Evolutionary conservation across 257 asterid species (phyloP).

Genomic region (Linaria vulgaris): DNA sequence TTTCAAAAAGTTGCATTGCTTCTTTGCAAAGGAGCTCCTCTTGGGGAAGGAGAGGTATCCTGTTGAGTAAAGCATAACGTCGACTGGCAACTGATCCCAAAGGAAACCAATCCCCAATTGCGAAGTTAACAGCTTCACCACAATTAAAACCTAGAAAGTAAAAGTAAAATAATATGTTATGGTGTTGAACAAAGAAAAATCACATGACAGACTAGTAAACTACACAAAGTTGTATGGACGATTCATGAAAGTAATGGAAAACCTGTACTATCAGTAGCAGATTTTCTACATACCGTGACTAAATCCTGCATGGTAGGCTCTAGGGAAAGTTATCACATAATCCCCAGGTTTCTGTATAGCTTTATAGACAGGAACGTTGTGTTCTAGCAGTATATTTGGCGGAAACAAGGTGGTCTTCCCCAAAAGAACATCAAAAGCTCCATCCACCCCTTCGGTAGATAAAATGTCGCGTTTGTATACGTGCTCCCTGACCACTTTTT

Average conservation of each 20-base stretch:
- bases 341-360: slow-evolving; percentile 98
- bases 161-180: slow-evolving; percentile 4
- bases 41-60: slow-evolving; percentile 86
- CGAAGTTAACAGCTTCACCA: slow-evolving; percentile 99
- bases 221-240: no score
- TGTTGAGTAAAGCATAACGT: slow-evolving; percentile 82
- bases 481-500: slow-evolving; percentile 75
- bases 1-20: slow-evolving; percentile 60
- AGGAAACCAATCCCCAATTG: slow-evolving; percentile 94
- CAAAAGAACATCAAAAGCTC: slow-evolving; percentile 91
- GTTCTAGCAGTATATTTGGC: slow-evolving; percentile 75
- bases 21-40: slow-evolving; percentile 99
- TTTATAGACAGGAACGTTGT: slow-evolving; percentile 81
- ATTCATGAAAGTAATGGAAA: no score
- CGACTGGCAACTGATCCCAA: slow-evolving; percentile 85
- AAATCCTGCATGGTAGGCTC: slow-evolving; percentile 98
- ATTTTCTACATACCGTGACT: slow-evolving; percentile 71
- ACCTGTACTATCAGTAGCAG: slow-evolving; percentile 7
- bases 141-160: slow-evolving; percentile 77
- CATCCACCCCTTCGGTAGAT: slow-evolving; percentile 86
- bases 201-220: not conserved
- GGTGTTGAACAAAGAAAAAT: not conserved
- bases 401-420: slow-evolving; percentile 98
- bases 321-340: slow-evolving; percentile 81
- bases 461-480: slow-evolving; percentile 73